Conservation (phyloP, 1,284 basidiomycete genomes). For the Cryptococcus sp. region DNA sequence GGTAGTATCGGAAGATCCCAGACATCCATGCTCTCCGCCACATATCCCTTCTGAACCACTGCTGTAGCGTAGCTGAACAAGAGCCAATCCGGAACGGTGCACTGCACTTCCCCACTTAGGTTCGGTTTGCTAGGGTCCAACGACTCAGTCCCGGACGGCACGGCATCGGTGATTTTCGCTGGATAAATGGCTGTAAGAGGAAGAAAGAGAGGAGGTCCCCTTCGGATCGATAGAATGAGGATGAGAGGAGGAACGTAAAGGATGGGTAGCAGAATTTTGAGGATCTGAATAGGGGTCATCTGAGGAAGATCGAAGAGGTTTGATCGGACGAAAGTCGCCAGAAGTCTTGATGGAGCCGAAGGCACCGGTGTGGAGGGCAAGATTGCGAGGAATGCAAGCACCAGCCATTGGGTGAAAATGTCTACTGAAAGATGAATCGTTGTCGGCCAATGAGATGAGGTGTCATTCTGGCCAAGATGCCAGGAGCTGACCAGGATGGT, state of each 20-base stretch:
- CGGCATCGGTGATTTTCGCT: conserved; percentile 58
- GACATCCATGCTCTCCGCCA: conserved; percentile 71
- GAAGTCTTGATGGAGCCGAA: conserved; percentile 6
- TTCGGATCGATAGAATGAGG: conserved; percentile 62
- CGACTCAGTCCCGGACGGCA: conserved; percentile 26
- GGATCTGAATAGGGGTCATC: conserved; percentile 19
- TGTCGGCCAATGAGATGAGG: conserved; percentile 61
- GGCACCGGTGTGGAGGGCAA: conserved; percentile 46
- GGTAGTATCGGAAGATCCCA: conserved; percentile 80
- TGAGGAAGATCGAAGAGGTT: conserved; percentile 16
- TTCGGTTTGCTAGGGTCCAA: conserved; percentile 43
- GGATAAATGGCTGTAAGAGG: conserved; percentile 72
- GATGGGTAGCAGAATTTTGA: conserved; percentile 48
- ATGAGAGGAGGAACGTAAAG: conserved; percentile 55
- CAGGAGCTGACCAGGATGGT: conserved; percentile 59
- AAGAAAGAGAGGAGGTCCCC: conserved; percentile 72
- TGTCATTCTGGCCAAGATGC: conserved; percentile 60
- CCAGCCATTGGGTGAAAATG: conserved; percentile 59
- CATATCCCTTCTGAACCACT: conserved; percentile 77
- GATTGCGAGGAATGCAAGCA: conserved; percentile 51
- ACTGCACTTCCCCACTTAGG: conserved; percentile 50
- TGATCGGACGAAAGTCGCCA: conserved; percentile 15
- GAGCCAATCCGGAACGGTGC: conserved; percentile 63
- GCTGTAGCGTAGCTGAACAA: conserved; percentile 81
- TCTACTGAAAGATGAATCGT: conserved; percentile 67